Conservation (phyloP, 176 grass and related monocot species). For the Phoenix roebelenii region DNA sequence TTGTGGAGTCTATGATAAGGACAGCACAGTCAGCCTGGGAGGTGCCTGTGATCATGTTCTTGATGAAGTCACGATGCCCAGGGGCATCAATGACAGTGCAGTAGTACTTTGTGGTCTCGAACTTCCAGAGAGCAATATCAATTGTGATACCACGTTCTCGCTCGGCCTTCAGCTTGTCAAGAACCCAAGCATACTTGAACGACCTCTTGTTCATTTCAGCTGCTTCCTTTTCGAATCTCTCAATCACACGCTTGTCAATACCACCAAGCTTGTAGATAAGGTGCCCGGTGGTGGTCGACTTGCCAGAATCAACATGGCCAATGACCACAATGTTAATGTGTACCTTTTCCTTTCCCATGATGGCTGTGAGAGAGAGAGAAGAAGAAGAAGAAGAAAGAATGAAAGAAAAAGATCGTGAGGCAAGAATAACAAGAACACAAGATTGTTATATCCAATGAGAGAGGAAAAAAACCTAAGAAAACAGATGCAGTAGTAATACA, state of each 20-base stretch:
- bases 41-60: conserved; percentile 86
- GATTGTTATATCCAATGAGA: too few relatives aligned
- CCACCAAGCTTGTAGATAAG: conserved; percentile 85
- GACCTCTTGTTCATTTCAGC: conserved; percentile 81
- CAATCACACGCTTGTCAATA: conserved; percentile 87
- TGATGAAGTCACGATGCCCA: conserved; percentile 78
- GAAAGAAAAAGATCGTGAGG: too few relatives aligned
- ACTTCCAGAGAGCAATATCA: conserved; percentile 74
- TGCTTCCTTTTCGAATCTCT: conserved; percentile 63
- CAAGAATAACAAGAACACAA: too few relatives aligned
- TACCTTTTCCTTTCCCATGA: conserved; percentile 80
- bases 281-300: conserved; percentile 80
- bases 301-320: conserved; percentile 73
- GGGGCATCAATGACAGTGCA: conserved; percentile 80
- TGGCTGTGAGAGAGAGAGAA: too few relatives aligned
- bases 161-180: conserved; percentile 89
- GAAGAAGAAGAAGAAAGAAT: too few relatives aligned
- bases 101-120: conserved; percentile 70
- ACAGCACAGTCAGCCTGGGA: conserved; percentile 86
- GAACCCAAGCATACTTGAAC: conserved; percentile 81
- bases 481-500: too few relatives aligned
- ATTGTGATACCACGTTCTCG: conserved; percentile 75
- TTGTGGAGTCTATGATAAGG: conserved; percentile 76
- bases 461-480: too few relatives aligned
- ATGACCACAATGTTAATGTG: conserved; percentile 82